Evolutionary conservation across 768 basidiomycete genomes (phyloP).

Genomic region (Tricholoma matsutake): DNA sequence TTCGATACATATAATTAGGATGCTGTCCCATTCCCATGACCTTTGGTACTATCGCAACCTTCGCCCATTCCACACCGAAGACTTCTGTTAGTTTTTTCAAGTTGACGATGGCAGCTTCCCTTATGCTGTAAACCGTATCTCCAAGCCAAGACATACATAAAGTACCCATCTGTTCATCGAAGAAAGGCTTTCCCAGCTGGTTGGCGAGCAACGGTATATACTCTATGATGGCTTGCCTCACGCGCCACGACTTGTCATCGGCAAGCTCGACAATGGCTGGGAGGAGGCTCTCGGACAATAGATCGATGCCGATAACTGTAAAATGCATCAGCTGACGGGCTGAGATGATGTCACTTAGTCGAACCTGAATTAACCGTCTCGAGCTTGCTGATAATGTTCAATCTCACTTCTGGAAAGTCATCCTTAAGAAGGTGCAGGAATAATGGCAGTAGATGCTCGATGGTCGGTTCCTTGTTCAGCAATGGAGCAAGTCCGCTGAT

Average conservation of each 20-base stretch:
- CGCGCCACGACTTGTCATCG: conserved; percentile 99
- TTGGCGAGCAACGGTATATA: conserved; percentile 98
- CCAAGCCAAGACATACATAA: conserved; percentile 99
- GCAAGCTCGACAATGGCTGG: conserved; percentile 98
- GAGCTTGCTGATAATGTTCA: conserved; percentile 98
- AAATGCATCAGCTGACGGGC: conserved; percentile 11
- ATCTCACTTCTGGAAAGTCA: conserved; percentile 95
- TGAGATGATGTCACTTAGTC: conserved; percentile 24
- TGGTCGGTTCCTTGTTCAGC: conserved; percentile 88
- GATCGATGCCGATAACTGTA: conserved; percentile 95
- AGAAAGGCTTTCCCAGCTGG: conserved; percentile 95
- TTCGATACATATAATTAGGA: conserved; percentile 94
- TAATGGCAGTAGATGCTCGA: conserved; percentile 93
- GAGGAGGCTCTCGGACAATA: conserved; percentile 89
- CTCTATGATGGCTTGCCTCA: conserved; percentile 99
- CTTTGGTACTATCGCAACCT: conserved; percentile 90
- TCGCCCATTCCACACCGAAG: conserved; percentile 98
- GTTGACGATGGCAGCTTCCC: conserved; percentile 97
- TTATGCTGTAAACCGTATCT: conserved; percentile 97
- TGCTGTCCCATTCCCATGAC: conserved; percentile 96
- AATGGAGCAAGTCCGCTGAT: conserved; percentile 96
- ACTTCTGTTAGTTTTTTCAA: conserved; percentile 96
- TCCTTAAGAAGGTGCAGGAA: conserved; percentile 97
- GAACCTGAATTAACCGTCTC: conserved; percentile 91
- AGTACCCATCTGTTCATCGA: conserved; percentile 95